Conservation (phyloP, 208 protist species). For the Leishmania tropica region DNA sequence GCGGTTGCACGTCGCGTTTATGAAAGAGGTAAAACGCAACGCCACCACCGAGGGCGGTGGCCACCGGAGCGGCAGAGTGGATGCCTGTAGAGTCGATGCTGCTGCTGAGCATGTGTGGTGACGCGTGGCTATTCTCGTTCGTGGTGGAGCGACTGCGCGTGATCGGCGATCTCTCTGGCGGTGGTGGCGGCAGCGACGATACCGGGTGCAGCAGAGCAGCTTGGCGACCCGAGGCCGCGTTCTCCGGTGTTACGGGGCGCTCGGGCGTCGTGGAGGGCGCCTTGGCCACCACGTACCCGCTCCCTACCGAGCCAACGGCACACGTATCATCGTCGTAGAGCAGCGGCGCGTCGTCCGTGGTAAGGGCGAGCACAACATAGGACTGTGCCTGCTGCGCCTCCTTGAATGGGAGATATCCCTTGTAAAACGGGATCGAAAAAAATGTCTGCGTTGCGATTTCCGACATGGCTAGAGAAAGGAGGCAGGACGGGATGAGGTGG, state of each 20-base stretch:
- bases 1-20: slow-evolving; percentile 71
- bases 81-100: slow-evolving; percentile 20
- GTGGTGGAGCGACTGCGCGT: slow-evolving; percentile 2
- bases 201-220: slow-evolving; percentile 5
- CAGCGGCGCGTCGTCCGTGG: slow-evolving; percentile 5
- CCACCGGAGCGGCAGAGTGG: background rate
- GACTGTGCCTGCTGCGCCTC: slow-evolving; percentile 42
- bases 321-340: slow-evolving; percentile 18
- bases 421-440: slow-evolving; percentile 64
- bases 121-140: slow-evolving; percentile 16
- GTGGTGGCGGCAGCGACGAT: background rate
- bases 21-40: slow-evolving; percentile 68
- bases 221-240: background rate
- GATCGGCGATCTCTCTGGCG: slow-evolving; percentile 5
- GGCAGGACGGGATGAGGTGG: background rate
- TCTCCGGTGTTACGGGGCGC: slow-evolving; percentile 12
- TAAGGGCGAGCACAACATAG: slow-evolving; percentile 66
- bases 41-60: background rate
- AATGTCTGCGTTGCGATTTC: slow-evolving; percentile 46
- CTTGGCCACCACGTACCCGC: background rate
- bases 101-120: background rate
- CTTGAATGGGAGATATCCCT: slow-evolving; percentile 65
- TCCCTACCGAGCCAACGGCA: slow-evolving; percentile 4
- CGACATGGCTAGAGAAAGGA: slow-evolving; percentile 31
- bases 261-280: background rate